Evolutionary conservation across 495 filamentous ascomycete species (phyloP), one percentile per base, ranked within the genome.

Genomic region (Durotheca rogersii): DNA sequence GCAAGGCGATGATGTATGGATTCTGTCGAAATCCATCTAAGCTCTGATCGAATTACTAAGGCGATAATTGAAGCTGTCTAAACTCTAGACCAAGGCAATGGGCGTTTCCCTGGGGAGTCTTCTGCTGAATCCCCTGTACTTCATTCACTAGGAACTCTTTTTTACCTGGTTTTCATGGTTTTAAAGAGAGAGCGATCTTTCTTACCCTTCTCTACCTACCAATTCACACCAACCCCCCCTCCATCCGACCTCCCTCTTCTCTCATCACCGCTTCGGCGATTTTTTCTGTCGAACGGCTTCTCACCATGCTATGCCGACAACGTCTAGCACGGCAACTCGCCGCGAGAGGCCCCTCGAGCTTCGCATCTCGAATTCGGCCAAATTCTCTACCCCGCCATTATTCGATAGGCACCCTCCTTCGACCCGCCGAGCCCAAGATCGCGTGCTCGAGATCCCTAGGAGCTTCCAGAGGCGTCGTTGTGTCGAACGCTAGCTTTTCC

Each of bases 221-320:
- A n/a, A n/a, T n/a, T n/a, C n/a, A n/a, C n/a, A n/a, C n/a, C 9
- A 27, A 27, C 9, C 23, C 23, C 23, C 9, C 23, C 23, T 27
- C 11, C 19, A 9, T 30, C 52, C 23, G 40, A 6, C 32, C 40
- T 18, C 34, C 45, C 37, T 33, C 36, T 32, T 51, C 42, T 23
- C 27, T 41, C 42, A 60, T 57, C 53, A 38, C 46, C 51, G 34
- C 48, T 9, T 40, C 43, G 16, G 37, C 48, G 33, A 51, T 54
- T 58, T 62, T 25, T 10, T 18, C 15, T 43, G 14, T 25, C 23
- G 9, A 37, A 45, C 44, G 20, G 6, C 35, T 18, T 12, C 25
- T 41, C 25, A 72, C 48, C 35, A 81, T 79, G 76, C 64, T 78
- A 60, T 74, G 73, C 63, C 71, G 73, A 53, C 75, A 78, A 64